Evolutionary conservation across 2,329 filamentous ascomycete species (phyloP), one percentile per base, ranked within the genome.

Genomic region (Diaporthe citri): DNA sequence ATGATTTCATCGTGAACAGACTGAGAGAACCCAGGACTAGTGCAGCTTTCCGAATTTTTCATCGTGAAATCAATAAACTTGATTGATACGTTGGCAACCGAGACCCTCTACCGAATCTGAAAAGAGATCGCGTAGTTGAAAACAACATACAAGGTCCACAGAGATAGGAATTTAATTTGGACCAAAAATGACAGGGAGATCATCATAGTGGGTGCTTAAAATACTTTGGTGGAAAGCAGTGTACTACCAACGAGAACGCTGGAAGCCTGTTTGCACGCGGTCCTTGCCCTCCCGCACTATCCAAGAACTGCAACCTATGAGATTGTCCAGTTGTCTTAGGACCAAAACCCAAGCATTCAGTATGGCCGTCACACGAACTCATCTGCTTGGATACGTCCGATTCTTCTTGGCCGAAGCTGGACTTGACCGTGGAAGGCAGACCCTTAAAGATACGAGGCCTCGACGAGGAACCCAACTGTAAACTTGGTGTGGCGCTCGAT

Each of bases 391-490:
- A 22, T 7, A 22, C 46, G 15, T 39, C 20, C 31, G 39, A 22
- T 39, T 9, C 25, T 64, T 46, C 1, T 6, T 20, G 20, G 10
- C 34, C 9, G 13, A 17, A 20, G 22, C 17, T 22, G 31, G 36
- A 9, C 8, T 20, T 10, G 8, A 17, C 22, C 6, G 22, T n/a
- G 9, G 13, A 71, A 60, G 12, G 13, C 36, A 31, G 46, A 6
- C 5, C 15, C 31, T 48, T 71, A 82, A 79, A 84, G 77, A 74
- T 82, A 82, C 10, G 82, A 84, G 17, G 83, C 82, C 74, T 84
- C 84, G 6, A 85, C 80, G 10, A 84, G 74, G 73, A 84, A 85
- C 2, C 82, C 83, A 13, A 84, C 77, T 1, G 82, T 82, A 75
- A 85, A 82, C 73, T 82, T 82, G 74, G 80, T 76, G 76, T 85